Evolutionary conservation across 2,329 filamentous ascomycete genomes (phyloP).

Genomic region (Teratosphaeria nubilosa): DNA sequence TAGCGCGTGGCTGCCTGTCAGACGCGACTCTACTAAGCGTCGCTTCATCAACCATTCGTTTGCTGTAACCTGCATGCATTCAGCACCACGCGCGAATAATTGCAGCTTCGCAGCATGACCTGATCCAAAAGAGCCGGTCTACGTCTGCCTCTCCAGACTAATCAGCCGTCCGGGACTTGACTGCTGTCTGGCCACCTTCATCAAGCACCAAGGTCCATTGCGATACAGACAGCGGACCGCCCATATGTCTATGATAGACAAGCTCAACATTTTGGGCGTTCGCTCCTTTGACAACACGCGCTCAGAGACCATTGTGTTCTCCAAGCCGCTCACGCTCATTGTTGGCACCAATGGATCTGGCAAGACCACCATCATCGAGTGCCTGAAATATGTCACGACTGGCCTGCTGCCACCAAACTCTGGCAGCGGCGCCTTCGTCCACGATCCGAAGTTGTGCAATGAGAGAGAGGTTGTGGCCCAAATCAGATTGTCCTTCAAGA

Average conservation of each 20-base stretch:
- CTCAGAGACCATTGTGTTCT: constrained; percentile 74
- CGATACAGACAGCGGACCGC: neutral
- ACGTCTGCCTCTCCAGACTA: neutral
- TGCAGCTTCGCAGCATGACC: neutral
- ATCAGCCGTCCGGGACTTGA: neutral
- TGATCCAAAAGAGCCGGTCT: neutral
- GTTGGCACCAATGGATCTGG: constrained; percentile 96
- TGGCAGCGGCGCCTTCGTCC: constrained; percentile 81
- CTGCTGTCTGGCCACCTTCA: too few species aligned
- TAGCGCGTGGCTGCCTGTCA: too few species aligned
- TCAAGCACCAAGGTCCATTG: too few species aligned
- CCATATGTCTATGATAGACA: constrained; percentile 62
- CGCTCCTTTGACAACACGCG: constrained; percentile 75
- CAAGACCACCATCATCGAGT: constrained; percentile 98
- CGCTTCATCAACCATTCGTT: too few species aligned
- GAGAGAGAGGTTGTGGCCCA: constrained; percentile 86
- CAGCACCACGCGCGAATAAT: neutral
- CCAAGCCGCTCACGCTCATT: constrained; percentile 85
- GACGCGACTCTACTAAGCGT: too few species aligned
- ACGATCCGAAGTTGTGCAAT: constrained; percentile 85
- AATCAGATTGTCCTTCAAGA: constrained; percentile 79
- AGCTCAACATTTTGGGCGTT: constrained; percentile 73
- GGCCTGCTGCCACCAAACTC: constrained; percentile 88
- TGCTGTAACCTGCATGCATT: neutral
- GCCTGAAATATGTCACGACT: constrained; percentile 94